These are phyloP conservation scores for Arthromyces matolae DNA, from an alignment of 768 basidiomycete species.

Conservation along the genomic window DNA sequence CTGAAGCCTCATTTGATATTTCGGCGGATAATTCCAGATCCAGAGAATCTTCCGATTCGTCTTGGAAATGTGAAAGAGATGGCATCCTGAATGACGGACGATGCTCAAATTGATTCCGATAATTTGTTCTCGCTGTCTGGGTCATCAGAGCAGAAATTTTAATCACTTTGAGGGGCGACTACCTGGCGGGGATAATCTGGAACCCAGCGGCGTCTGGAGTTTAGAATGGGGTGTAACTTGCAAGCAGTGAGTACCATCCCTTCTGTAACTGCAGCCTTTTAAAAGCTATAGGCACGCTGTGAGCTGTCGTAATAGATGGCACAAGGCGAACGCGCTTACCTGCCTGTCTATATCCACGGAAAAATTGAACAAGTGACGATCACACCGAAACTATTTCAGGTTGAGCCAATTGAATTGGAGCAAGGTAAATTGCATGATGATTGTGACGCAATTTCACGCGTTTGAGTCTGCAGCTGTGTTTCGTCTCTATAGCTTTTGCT, in stretches of 20 bases:
- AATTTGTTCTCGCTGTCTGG: too few species aligned
- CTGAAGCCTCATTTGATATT: neutral
- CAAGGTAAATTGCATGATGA: neutral
- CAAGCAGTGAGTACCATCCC: too few species aligned
- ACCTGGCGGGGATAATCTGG: too few species aligned
- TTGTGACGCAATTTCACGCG: too few species aligned
- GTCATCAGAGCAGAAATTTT: too few species aligned
- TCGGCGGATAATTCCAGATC: too few species aligned
- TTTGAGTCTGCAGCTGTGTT: neutral
- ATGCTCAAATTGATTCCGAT: neutral
- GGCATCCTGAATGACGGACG: constrained; percentile 8
- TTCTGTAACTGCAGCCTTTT: constrained; percentile 1
- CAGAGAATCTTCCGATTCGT: neutral
- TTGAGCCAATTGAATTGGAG: neutral
- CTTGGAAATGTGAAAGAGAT: constrained; percentile 8
- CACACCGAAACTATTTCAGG: too few species aligned
- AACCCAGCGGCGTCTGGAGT: too few species aligned
- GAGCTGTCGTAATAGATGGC: neutral
- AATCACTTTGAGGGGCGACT: too few species aligned
- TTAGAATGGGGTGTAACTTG: neutral
- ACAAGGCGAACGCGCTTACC: neutral
- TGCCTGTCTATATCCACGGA: neutral
- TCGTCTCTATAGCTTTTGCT: neutral
- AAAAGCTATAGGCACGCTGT: neutral
- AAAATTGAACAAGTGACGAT: neutral